Evolutionary conservation across 495 filamentous ascomycete species (phyloP).

Genomic region (Xylaria curta): DNA sequence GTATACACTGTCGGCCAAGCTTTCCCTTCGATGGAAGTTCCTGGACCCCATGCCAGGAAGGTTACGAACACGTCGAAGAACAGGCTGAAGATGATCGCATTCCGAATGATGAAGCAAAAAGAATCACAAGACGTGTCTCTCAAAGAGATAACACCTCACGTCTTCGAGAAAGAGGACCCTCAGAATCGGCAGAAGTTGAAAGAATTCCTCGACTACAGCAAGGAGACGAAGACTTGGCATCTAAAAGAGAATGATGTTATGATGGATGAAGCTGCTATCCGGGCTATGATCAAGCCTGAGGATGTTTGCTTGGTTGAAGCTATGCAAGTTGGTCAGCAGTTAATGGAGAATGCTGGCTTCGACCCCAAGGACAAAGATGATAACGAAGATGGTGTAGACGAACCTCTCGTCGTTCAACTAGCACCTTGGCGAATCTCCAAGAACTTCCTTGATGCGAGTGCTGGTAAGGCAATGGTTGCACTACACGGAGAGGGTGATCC

Average conservation of each 20-base stretch:
- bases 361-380: conserved; percentile 67
- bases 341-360: conserved; percentile 78
- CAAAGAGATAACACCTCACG: conserved; percentile 82
- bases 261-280: conserved; percentile 77
- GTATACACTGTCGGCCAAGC: conserved; percentile 89
- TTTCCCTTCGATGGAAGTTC: conserved; percentile 89
- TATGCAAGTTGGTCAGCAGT: conserved; percentile 92
- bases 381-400: conserved; percentile 69
- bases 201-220: conserved; percentile 90
- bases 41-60: conserved; percentile 88
- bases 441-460: conserved; percentile 91
- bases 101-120: conserved; percentile 79
- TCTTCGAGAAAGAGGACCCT: conserved; percentile 88
- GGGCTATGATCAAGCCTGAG: conserved; percentile 89
- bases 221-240: conserved; percentile 82
- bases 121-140: conserved; percentile 71
- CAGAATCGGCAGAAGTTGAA: conserved; percentile 96
- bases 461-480: conserved; percentile 95
- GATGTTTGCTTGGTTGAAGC: conserved; percentile 93
- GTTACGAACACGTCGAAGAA: conserved; percentile 95
- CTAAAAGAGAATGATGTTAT: conserved; percentile 71
- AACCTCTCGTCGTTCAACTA: conserved; percentile 68
- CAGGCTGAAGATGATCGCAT: conserved; percentile 93
- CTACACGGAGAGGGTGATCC: conserved; percentile 95
- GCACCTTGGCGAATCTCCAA: conserved; percentile 95